Percentiles rank a stretch among this genome's conserved stretches.
Evolutionary conservation across 2,329 filamentous ascomycete genomes (phyloP).

Genomic region (Paraphoma sp.): DNA sequence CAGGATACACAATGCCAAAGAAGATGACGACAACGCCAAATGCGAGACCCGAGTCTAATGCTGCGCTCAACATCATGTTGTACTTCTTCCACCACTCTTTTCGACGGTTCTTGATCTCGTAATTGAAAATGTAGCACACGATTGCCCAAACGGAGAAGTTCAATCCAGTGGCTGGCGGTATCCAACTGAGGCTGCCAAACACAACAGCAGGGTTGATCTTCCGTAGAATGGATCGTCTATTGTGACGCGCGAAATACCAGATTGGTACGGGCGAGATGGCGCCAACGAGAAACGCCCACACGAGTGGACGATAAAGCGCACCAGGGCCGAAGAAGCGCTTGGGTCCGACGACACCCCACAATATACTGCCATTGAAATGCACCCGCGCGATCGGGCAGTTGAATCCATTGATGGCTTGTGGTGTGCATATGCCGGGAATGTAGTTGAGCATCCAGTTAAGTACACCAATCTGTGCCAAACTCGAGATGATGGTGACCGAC

Average conservation of each 20-base stretch:
- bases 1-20: conserved; percentile 84
- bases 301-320: conserved; percentile 75
- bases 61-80: conserved; percentile 86
- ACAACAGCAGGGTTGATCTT: conserved; percentile 84
- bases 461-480: conserved; percentile 80
- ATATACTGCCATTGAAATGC: conserved; percentile 87
- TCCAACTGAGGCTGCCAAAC: conserved; percentile 84
- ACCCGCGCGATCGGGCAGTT: conserved; percentile 86
- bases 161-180: conserved; percentile 80
- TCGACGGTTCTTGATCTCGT: conserved; percentile 71
- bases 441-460: conserved; percentile 90
- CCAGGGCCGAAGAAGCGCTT: conserved; percentile 79
- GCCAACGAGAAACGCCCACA: conserved; percentile 84
- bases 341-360: conserved; percentile 89
- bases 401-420: conserved; percentile 83
- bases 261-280: conserved; percentile 75
- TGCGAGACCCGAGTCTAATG: conserved; percentile 81
- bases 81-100: conserved; percentile 89
- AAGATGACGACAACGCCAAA: conserved; percentile 85
- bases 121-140: conserved; percentile 86
- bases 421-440: conserved; percentile 78
- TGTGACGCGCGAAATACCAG: conserved; percentile 71
- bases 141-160: conserved; percentile 89
- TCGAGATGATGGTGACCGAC: conserved; percentile 76
- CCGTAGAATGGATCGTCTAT: conserved; percentile 67